Base-by-base conservation (phyloP, 345 rosid species). In the Pugionium dolabratum region DNA sequence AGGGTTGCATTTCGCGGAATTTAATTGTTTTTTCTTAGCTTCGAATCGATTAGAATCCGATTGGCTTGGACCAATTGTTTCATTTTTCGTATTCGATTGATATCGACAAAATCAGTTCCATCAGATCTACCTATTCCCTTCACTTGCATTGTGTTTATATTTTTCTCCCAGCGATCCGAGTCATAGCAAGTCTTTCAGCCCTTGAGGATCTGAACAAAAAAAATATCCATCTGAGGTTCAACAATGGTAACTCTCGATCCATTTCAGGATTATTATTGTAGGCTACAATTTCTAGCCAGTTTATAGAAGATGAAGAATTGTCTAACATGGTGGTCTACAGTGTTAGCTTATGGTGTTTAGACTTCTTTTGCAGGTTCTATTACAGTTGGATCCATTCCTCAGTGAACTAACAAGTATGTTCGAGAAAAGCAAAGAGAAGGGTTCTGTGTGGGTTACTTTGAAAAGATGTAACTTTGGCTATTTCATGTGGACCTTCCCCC, bases 381-480 rank as follows among this genome's bases (percentile, higher is more conserved):
- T 90, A 72, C 94, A 88, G 66, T 85, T 79, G 3, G 97, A 93
- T 65, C 98, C 97, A 3, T 93, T 90, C 67, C 89, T 93, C 3
- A 93, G 83, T 69, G 98, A 93, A 63, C 89, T 93, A 41, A 90
- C 92, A 7, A 83, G 85, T 83, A 86, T 93, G 96, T 90, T 82
- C 8, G 97, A 93, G 78, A 80, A 74, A 48, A 90, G 78, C 79
- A 86, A 86, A 0, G 98, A 88, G 74, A 73, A 75, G 53, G 96
- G 95, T 25, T 82, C 95, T 51, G 89, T 93, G 41, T 93, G 98
- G 98, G 94, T 93, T 58, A 93, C 97, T 53, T 80, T 93, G 59
- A 93, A 93, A 79, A 72, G 98, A 81, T 93, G 98, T 93, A 81
- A 71, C 72, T 39, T 42, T 60, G 7, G 26, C 27, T 33, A 1